These are phyloP conservation scores for Lagenidium sp. DNA, from an alignment of 352 stramenopile species.

Conservation along the genomic window DNA sequence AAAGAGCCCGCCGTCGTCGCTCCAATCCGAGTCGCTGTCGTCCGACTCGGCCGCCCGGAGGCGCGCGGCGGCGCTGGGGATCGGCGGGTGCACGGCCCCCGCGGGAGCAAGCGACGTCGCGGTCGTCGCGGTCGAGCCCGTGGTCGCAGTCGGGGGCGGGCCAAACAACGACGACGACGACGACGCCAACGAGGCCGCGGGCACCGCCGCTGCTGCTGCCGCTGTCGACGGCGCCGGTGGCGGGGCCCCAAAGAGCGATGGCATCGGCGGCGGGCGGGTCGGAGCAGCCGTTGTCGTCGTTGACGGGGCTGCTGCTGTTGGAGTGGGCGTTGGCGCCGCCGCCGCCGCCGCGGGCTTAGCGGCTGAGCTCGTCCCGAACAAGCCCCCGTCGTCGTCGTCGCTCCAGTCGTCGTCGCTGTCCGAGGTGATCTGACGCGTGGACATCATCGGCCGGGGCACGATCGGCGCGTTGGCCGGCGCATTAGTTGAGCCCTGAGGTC, in stretches of 20 bases:
- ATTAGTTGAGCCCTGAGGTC: too few species aligned
- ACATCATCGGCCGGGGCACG: constrained; percentile 25
- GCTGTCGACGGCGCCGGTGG: background rate
- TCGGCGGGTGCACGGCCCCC: constrained; percentile 39
- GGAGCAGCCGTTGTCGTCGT: background rate
- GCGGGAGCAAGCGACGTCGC: too few species aligned
- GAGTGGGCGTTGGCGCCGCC: background rate
- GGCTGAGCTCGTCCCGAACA: constrained; percentile 19
- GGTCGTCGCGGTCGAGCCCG: too few species aligned
- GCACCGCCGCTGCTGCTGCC: constrained; percentile 3
- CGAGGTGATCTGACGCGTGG: constrained; percentile 20
- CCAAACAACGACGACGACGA: constrained; percentile 19
- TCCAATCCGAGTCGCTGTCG: constrained; percentile 47
- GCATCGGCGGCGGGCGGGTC: constrained; percentile 4
- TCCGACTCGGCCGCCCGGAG: constrained; percentile 34
- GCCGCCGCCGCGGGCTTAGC: constrained; percentile 6
- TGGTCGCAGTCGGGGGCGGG: constrained; percentile 7
- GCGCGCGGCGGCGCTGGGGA: constrained; percentile 33
- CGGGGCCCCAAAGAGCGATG: constrained; percentile 2
- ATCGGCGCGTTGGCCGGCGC: constrained; percentile 14
- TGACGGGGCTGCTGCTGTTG: constrained; percentile 6
- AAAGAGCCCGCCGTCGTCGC: constrained; percentile 58
- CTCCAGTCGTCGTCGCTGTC: constrained; percentile 64
- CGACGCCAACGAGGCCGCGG: background rate
- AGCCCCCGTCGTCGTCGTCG: constrained; percentile 29